Conservation (phyloP, 1,284 basidiomycete genomes). For the Schizophyllum amplum region DNA sequence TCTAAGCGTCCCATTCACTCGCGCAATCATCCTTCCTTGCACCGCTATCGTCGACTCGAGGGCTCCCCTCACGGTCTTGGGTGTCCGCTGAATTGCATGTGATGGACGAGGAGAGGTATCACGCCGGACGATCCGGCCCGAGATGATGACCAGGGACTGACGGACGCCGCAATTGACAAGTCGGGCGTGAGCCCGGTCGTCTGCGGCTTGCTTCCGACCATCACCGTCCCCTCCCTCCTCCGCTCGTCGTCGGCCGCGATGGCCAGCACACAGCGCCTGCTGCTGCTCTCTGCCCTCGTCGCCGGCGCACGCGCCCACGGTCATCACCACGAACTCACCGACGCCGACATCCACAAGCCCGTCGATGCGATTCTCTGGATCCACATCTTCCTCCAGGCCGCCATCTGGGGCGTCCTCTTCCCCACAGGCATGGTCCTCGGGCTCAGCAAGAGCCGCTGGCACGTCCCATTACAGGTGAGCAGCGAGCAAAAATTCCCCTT, state of each 20-base stretch:
- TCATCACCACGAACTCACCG: conserved; percentile 51
- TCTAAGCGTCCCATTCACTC: no score
- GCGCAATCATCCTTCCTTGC: no score
- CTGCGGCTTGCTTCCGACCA: neutral
- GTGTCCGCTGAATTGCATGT: no score
- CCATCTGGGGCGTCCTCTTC: conserved; percentile 78
- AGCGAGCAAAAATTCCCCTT: neutral
- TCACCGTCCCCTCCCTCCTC: neutral
- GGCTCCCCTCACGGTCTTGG: no score
- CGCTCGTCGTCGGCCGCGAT: neutral
- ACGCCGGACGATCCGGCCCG: neutral
- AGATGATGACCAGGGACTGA: neutral
- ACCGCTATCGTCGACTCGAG: no score
- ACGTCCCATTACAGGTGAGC: conserved; percentile 75
- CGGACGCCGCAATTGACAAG: neutral
- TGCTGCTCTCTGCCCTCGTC: neutral
- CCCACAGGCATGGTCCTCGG: conserved; percentile 86
- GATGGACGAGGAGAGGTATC: no score
- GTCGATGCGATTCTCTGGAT: conserved; percentile 74
- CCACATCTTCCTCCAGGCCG: conserved; percentile 69
- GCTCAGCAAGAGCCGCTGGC: conserved; percentile 72
- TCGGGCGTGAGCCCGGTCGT: neutral
- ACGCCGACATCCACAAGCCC: conserved; percentile 60
- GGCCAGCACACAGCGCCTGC: neutral
- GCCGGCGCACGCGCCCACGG: conserved; percentile 37